Evolutionary conservation across 2,329 filamentous ascomycete genomes (phyloP).

Genomic region (Paraphaeosphaeria minitans): DNA sequence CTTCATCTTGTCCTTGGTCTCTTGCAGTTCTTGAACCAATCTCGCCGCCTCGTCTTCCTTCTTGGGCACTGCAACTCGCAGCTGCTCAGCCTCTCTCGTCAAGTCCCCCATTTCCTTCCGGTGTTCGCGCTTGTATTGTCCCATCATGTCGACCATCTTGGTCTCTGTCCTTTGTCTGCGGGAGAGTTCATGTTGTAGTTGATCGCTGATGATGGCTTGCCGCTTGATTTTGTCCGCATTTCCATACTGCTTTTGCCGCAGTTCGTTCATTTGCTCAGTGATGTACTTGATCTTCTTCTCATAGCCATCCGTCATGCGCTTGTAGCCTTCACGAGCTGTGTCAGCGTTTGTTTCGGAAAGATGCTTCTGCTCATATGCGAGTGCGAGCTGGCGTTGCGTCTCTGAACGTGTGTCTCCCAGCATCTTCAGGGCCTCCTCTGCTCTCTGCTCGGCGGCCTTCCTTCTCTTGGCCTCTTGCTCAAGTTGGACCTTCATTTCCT

Average conservation of each 20-base stretch:
- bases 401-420: conserved; percentile 67
- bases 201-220: conserved; percentile 71
- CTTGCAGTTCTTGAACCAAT: conserved; percentile 36
- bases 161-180: conserved; percentile 66
- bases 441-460: conserved; percentile 62
- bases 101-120: conserved; percentile 65
- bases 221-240: conserved; percentile 50
- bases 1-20: conserved; percentile 69
- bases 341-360: conserved; percentile 66
- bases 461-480: conserved; percentile 69
- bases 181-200: conserved; percentile 72
- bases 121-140: conserved; percentile 68
- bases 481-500: conserved; percentile 67
- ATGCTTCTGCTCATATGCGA: conserved; percentile 52
- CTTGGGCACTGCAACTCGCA: conserved; percentile 61
- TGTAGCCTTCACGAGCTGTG: conserved; percentile 73
- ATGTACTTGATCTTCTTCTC: conserved; percentile 56
- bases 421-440: conserved; percentile 65
- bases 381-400: conserved; percentile 67
- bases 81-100: conserved; percentile 59
- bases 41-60: conserved; percentile 64
- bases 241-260: conserved; percentile 35
- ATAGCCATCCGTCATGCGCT: conserved; percentile 63
- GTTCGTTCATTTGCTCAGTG: conserved; percentile 51
- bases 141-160: conserved; percentile 64